Evolutionary conservation across 2,329 filamentous ascomycete genomes (phyloP).

Genomic region (Arthrobotrys megalospora): DNA sequence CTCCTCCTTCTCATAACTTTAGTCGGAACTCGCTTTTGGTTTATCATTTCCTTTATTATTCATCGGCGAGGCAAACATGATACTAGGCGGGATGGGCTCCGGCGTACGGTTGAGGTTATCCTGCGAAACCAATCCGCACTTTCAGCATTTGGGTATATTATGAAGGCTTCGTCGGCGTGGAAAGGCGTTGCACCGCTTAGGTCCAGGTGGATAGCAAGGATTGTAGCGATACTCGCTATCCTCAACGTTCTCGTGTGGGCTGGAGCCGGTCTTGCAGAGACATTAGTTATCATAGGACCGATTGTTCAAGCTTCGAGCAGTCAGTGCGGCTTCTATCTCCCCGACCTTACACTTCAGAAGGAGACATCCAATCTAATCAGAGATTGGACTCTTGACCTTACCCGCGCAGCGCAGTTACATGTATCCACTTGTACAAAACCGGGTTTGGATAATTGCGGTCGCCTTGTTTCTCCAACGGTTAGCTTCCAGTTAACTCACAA

Average conservation of each 20-base stretch:
- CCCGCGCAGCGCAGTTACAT: slow-evolving; percentile 10
- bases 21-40: slow-evolving; percentile 28
- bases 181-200: neutral
- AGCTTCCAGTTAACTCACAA: slow-evolving; percentile 23
- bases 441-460: slow-evolving; percentile 2
- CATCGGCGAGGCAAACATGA: slow-evolving; percentile 19
- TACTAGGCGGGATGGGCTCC: slow-evolving; percentile 7
- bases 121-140: slow-evolving; percentile 18
- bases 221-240: slow-evolving; percentile 1
- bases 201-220: neutral
- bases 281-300: slow-evolving; percentile 25
- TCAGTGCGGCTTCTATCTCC: slow-evolving; percentile 22
- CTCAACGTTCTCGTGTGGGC: slow-evolving; percentile 31
- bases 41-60: slow-evolving; percentile 24
- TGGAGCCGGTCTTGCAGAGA: slow-evolving; percentile 28
- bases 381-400: slow-evolving; percentile 26
- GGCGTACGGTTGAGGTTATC: slow-evolving; percentile 28
- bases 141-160: neutral
- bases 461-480: slow-evolving; percentile 6
- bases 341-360: neutral
- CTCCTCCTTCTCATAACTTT: slow-evolving; percentile 35
- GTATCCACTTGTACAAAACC: slow-evolving; percentile 17
- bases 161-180: slow-evolving; percentile 31
- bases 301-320: slow-evolving; percentile 23
- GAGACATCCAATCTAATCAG: neutral